A percentile compares a stretch with the other conserved stretches of the same genome.
phyloP scores from a whole-genome alignment of 2,329 filamentous ascomycete species.

The Colletotrichum truncatum region DNA sequence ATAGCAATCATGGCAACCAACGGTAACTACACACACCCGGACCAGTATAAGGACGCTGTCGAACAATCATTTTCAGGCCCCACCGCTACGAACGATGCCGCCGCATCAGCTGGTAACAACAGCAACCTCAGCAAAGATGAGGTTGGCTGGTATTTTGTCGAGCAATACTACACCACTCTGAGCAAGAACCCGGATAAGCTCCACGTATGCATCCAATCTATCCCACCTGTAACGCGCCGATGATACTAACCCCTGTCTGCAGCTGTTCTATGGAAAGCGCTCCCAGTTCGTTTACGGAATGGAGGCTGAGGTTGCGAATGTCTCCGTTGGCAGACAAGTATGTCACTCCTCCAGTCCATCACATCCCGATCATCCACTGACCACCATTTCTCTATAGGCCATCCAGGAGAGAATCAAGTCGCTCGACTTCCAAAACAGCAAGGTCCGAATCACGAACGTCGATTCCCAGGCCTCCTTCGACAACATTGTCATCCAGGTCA shows the following conservation, averaged over 20 bases:
- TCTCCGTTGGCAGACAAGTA: conserved; percentile 89
- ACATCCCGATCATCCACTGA: conserved; percentile 27
- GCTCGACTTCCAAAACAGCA: conserved; percentile 96
- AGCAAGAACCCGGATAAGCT: conserved; percentile 95
- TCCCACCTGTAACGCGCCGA: not conserved
- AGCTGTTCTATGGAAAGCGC: conserved; percentile 95
- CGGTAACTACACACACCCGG: conserved; percentile 59
- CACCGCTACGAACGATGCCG: conserved; percentile 43
- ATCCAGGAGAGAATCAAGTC: conserved; percentile 95
- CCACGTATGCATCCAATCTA: conserved; percentile 63
- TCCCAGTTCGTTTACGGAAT: conserved; percentile 94
- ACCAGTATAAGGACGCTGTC: conserved; percentile 48
- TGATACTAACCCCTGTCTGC: not conserved
- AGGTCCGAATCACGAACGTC: conserved; percentile 97
- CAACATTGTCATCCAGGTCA: conserved; percentile 97
- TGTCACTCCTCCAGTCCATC: conserved; percentile 41
- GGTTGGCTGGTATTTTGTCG: conserved; percentile 99
- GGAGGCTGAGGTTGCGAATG: conserved; percentile 87
- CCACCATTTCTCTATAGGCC: conserved; percentile 58
- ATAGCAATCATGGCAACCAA: conserved; percentile 62
- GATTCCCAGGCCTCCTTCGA: conserved; percentile 93
- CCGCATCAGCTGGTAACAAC: conserved; percentile 42
- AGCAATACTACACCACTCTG: conserved; percentile 98
- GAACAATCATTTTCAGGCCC: conserved; percentile 50
- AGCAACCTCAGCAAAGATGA: conserved; percentile 81